A percentile compares a stretch with the other conserved stretches of the same genome.
Conservation (phyloP, 1,284 basidiomycete genomes). For the Irpex sp. region DNA sequence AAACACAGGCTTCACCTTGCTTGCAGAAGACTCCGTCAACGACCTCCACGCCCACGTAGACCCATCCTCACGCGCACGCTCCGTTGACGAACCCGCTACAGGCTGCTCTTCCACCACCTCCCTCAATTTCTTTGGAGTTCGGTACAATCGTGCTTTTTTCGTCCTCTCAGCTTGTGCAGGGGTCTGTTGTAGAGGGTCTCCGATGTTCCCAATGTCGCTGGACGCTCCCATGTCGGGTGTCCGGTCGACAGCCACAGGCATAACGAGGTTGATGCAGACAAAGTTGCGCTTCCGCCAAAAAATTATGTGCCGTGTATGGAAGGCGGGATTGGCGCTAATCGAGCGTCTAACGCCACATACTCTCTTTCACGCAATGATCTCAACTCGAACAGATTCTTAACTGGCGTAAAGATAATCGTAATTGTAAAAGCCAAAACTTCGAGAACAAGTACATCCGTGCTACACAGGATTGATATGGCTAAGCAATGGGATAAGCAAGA, state of each 20-base stretch:
- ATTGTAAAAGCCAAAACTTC: neutral
- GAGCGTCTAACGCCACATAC: neutral
- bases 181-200: constrained; percentile 17
- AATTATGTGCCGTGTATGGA: constrained; percentile 24
- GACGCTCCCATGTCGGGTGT: constrained; percentile 24
- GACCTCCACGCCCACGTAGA: constrained; percentile 66
- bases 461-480: neutral
- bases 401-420: neutral
- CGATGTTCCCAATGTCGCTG: constrained; percentile 12
- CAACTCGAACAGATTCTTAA: neutral
- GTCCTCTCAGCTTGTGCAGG: constrained; percentile 11
- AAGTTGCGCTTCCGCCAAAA: constrained; percentile 21
- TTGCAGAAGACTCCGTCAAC: constrained; percentile 69
- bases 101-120: constrained; percentile 18
- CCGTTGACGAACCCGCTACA: constrained; percentile 18
- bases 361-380: no score
- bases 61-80: constrained; percentile 21
- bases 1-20: constrained; percentile 69
- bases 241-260: constrained; percentile 29
- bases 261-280: constrained; percentile 16
- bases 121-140: constrained; percentile 20
- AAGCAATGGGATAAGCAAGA: neutral
- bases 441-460: constrained; percentile 1
- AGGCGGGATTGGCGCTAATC: neutral
- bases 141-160: constrained; percentile 18